Percentiles rank a stretch among this genome's conserved stretches.
Evolutionary conservation across 495 filamentous ascomycete genomes (phyloP).

Genomic region (Penicillium soppii): DNA sequence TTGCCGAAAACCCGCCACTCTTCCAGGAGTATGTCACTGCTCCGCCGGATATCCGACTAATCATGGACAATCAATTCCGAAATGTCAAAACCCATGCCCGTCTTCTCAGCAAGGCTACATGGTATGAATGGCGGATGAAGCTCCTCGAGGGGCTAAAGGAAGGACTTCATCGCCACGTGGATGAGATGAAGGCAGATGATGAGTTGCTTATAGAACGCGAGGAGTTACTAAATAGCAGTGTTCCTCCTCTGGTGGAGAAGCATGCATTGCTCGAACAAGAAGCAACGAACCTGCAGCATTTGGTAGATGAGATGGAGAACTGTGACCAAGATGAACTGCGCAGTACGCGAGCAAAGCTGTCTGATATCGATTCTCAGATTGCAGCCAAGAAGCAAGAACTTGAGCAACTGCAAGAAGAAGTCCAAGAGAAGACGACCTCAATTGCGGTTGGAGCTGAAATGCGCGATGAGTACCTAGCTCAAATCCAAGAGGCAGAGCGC

Average conservation of each 20-base stretch:
- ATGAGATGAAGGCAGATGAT: slow-evolving; percentile 77
- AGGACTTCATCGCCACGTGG: slow-evolving; percentile 68
- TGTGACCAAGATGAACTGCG: slow-evolving; percentile 78
- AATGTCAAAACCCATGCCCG: slow-evolving; percentile 92
- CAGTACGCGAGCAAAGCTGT: slow-evolving; percentile 61
- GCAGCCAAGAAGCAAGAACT: slow-evolving; percentile 65
- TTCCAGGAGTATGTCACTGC: slow-evolving; percentile 90
- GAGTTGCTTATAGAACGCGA: slow-evolving; percentile 65
- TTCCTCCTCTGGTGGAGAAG: slow-evolving; percentile 62
- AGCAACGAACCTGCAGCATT: slow-evolving; percentile 61
- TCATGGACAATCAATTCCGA: slow-evolving; percentile 96
- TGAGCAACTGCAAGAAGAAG: slow-evolving; percentile 58
- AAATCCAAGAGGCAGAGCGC: slow-evolving; percentile 81
- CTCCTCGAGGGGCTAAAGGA: slow-evolving; percentile 80
- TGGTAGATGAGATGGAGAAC: slow-evolving; percentile 72
- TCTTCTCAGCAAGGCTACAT: slow-evolving; percentile 85
- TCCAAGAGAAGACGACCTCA: slow-evolving; percentile 60
- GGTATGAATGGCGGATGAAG: slow-evolving; percentile 97
- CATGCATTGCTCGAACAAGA: slow-evolving; percentile 62
- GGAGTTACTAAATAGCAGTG: slow-evolving; percentile 56
- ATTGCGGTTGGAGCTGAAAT: slow-evolving; percentile 59
- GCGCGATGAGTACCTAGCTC: slow-evolving; percentile 65
- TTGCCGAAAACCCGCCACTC: slow-evolving; percentile 82
- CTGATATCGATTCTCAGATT: slow-evolving; percentile 63
- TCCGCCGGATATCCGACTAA: slow-evolving; percentile 72